Base-by-base conservation (phyloP, 257 asterid species). In the Petunia secreta region DNA sequence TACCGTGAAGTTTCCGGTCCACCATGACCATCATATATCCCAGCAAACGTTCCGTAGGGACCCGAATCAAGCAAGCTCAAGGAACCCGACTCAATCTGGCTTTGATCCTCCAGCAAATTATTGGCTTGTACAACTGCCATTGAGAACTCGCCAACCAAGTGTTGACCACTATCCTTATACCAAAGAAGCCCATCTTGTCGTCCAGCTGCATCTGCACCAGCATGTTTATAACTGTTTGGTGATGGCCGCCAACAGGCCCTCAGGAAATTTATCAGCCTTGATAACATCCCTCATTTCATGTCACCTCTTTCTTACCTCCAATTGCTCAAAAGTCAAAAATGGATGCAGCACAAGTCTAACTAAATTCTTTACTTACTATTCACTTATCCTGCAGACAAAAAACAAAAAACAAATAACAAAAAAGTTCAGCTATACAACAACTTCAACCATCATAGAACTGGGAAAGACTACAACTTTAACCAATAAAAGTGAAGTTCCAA, bases 251-350 rank as follows among this genome's bases (percentile, higher is more conserved):
- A 88, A 83, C 91, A 88, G 87, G 88, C 84, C 88, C 75, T 83
- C 75, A 86, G 84, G 83, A 88, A 83, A 82, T 84, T 83, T 88
- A 88, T 84, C 83, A 88, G 80, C 75, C 75, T 86, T 83, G 89
- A 88, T 88, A 88, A 88, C 91, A 88, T 88, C 89, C 91, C 91
- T 86, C 91, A 88, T 88, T 81, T 88, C 91, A 88, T 80, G 86
- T 84, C 85, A 50, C 62, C 6, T 36, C 78, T 73, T 46, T 87
- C 63, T 83, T 82, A 86, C 84, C 87, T 58, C 83, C 62, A 79
- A 82, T 80, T 84, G 79, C 75, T 79, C 86, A 83, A 86, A 87
- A 86, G 80, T 89, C 89, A 64, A 82, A 80, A 81, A 46, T 58
- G 85, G 89, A 88, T 84, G 88, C 80, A 81, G 83, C 14, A 78